Evolutionary conservation across 495 filamentous ascomycete species (phyloP), one percentile per base, ranked within the genome.

Genomic region (Penicillium simplicissimum): DNA sequence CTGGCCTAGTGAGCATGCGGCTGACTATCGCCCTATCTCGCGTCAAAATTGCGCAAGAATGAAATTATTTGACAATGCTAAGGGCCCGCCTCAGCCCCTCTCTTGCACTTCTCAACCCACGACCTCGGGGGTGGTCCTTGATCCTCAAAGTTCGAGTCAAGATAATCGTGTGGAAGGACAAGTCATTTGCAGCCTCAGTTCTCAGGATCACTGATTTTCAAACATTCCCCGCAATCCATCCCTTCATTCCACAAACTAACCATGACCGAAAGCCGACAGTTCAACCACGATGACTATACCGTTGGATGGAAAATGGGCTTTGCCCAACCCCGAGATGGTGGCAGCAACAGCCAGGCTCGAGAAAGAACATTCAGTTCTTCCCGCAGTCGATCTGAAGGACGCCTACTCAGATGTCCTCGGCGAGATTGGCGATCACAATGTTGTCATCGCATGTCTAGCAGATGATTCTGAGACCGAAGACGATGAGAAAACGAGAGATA

Each of bases 251-350:
- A 8, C 8, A 21, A 7, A 11, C 7, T n/a, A 0, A 43, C n/a
- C 40, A 43, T 43, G 40, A 10, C 40, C 10, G 17, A 43, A 7
- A 19, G 6, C 25, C 47, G 8, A 3, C 47, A 31, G 7, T 17
- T 51, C 25, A 13, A 9, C 11, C 47, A 51, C 52, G 13, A 7
- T 8, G 53, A 57, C 13, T 57, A 45, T n/a, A 57, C 55, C 5
- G 55, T 57, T 3, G 55, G 55, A n/a, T 57, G 55, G 55, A n/a
- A 57, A 47, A 28, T 45, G 37, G 14, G 55, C 55, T 11, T 6
- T 57, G 15, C 37, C 37, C 7, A 1, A 23, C 23, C 34, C 55
- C 17, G 55, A 57, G 38, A 5, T 57, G 21, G 37, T 57, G 13
- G 55, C 55, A 21, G 55, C 55, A 2, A 34, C 15, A n/a, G 37